phyloP scores from a whole-genome alignment of 805 yeast species.

The Suhomyces tanzawaensis region DNA sequence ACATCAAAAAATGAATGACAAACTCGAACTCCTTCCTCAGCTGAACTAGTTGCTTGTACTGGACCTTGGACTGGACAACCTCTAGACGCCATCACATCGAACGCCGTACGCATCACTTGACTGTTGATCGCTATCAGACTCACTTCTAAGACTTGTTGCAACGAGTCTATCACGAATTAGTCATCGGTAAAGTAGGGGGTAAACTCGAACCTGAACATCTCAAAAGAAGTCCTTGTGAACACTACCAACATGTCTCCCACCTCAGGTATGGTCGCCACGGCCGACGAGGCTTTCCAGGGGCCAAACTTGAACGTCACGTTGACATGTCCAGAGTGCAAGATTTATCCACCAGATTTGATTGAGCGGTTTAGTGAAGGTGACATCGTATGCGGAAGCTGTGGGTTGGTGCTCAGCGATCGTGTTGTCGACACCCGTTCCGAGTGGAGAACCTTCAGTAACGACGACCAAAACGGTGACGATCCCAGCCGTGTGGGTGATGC shows the following conservation, averaged over 20 bases:
- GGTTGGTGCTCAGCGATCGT: constrained; percentile 85
- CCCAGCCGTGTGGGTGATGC: constrained; percentile 99
- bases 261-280: neutral
- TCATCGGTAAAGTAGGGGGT: neutral
- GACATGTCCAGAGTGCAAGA: constrained; percentile 95
- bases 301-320: constrained; percentile 85
- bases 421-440: constrained; percentile 94
- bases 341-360: constrained; percentile 90
- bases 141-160: neutral
- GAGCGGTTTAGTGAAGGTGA: constrained; percentile 97
- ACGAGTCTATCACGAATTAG: neutral
- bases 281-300: constrained; percentile 35
- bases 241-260: neutral
- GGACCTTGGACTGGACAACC: neutral
- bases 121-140: constrained; percentile 3
- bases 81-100: neutral
- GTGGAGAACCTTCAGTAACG: constrained; percentile 98
- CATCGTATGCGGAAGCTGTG: constrained; percentile 97
- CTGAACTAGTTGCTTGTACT: too few species aligned
- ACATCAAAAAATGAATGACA: too few species aligned
- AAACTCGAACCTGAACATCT: neutral
- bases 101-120: constrained; percentile 3
- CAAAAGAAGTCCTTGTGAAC: too few species aligned
- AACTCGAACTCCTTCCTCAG: too few species aligned
- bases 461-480: constrained; percentile 96